Evolutionary conservation across 106 monocot genomes (phyloP).

Genomic region (Posidonia australis): DNA sequence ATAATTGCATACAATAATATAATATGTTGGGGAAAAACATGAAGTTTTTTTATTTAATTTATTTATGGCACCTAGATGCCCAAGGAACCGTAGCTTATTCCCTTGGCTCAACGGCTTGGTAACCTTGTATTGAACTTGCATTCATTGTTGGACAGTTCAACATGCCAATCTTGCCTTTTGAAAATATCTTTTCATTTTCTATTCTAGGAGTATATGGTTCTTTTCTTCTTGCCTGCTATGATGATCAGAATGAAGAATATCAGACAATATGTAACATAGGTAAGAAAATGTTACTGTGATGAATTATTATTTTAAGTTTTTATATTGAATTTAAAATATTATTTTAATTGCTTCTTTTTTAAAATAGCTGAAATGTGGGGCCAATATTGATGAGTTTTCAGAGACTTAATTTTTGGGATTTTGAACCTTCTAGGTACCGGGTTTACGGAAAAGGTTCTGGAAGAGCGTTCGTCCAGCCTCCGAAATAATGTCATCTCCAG

Average conservation of each 20-base stretch:
- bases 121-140: too few species aligned
- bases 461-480: constrained; percentile 76
- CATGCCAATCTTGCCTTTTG: not conserved
- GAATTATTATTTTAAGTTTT: not conserved
- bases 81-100: too few species aligned
- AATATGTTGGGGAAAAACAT: too few species aligned
- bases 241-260: constrained; percentile 95
- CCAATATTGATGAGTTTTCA: too few species aligned
- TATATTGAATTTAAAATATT: too few species aligned
- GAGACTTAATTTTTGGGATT: not conserved
- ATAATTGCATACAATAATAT: too few species aligned
- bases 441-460: constrained; percentile 82
- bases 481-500: constrained; percentile 61
- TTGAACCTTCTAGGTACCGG: constrained; percentile 59
- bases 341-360: too few species aligned
- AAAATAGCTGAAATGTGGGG: too few species aligned
- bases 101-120: too few species aligned
- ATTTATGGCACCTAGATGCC: too few species aligned
- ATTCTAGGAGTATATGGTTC: constrained; percentile 82
- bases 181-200: not conserved
- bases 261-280: constrained; percentile 96
- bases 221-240: constrained; percentile 97
- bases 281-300: constrained; percentile 13
- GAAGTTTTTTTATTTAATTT: too few species aligned
- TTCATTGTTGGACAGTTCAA: too few species aligned